Evolutionary conservation across 192 early-diverging fungal species (phyloP), one percentile per base, ranked within the genome.

Genomic region (Coemansia sp.): DNA sequence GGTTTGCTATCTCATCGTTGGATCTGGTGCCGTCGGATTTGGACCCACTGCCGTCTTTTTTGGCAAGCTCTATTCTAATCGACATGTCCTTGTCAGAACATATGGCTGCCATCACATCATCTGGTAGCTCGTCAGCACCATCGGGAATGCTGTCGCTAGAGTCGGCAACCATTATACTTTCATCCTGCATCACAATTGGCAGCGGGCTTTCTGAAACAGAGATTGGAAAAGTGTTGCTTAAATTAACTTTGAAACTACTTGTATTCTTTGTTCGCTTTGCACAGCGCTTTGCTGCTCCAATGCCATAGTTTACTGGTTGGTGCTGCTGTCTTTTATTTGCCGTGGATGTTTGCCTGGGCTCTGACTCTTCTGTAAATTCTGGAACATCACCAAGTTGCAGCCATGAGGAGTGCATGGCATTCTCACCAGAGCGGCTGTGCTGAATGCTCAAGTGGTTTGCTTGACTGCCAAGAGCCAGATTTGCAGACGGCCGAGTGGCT

Each of bases 51-150:
- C 26, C 26, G 3, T 3, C 47, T 12, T 44, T 53, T 38, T 40
- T 68, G 21, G 13, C 9, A n/a, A 4, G 13, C 37, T 9, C 37
- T 21, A 13, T 15, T 23, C 16, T 42, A 38, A 6, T 18, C 45
- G 6, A 13, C 21, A 11, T 11, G 6, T 32, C 40, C n/a, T 3
- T 19, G 47, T 9, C 70, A 26, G 0, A 37, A 15, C 5, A 48
- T 26, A 3, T 39, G 23, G 13, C 15, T 53, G 39, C 61, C 39
- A 68, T 41, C 60, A 60, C 45, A 21, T 77, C 69, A 4, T 48
- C 69, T 13, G 75, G 66, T 19, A 77, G 42, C 40, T 63, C 61
- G 61, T 32, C 47, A 9, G 19, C 47, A n/a, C 19, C 13, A 62
- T 47, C 19, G 9, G 16, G 56, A 16, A 45, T 26, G 15, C 23